Evolutionary conservation across 2,329 filamentous ascomycete species (phyloP), one percentile per base, ranked within the genome.

Genomic region (Ophiosphaerella narmari): DNA sequence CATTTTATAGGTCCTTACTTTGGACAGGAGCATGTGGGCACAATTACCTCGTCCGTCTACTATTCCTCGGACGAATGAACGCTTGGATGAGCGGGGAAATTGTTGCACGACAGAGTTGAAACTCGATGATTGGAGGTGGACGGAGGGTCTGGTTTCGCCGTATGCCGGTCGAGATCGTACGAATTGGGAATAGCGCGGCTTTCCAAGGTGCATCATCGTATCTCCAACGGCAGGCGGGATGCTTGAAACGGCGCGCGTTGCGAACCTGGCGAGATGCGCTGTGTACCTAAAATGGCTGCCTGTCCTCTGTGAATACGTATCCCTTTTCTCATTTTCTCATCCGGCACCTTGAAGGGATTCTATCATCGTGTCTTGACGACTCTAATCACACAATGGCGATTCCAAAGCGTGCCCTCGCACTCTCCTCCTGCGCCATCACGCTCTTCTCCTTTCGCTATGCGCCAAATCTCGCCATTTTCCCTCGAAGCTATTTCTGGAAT

Each of bases 401-500:
- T 5, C 54, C 60, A 16, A 72, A 72, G 50, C 59, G 62, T 37
- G 48, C 54, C 3, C 41, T 70, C 1, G 44, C 69, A 2, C 55
- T 71, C n/a, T 54, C 56, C 1, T 57, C 68, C 2, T 54, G 52
- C 7, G 57, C 60, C 5, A 51, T 67, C 16, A 60, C 65, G 1
- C 65, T 74, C 40, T 56, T 72, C 39, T 56, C 68, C 7, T 60
- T 55, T 16, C 67, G 67, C 31, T 73, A 71, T 52, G 66, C 67
- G 13, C 66, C 73, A n/a, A 48, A 61, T 4, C 62, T 69, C 33
- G 51, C 62, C 5, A 14, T 75, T 8, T 68, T 66, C 21, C 36
- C 57, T 13, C 40, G 44, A 5, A 67, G 68, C 7, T 74, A 73
- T 33, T 36, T 76, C 4, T 71, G 71, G 42, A 79, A 77, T 6